Evolutionary conservation across 495 filamentous ascomycete genomes (phyloP).

Genomic region (Aspergillus bertholletiae): DNA sequence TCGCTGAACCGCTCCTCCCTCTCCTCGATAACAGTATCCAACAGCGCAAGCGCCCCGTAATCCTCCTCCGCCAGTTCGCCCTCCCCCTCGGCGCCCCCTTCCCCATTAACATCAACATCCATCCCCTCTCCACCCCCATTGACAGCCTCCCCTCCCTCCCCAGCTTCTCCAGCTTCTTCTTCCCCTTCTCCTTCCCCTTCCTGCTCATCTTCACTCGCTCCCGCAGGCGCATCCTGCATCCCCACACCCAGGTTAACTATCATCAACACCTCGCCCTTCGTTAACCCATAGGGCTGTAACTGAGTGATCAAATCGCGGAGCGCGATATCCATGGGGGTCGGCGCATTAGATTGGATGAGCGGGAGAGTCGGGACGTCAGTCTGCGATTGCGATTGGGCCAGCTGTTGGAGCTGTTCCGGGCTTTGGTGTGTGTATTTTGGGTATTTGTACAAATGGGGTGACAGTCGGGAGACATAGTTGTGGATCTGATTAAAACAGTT

Average conservation of each 20-base stretch:
- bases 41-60: conserved; percentile 35
- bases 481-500: conserved; percentile 32
- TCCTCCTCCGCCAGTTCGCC: conserved; percentile 27
- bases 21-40: conserved; percentile 45
- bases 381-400: conserved; percentile 24
- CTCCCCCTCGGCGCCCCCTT: conserved; percentile 18
- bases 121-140: too few relatives aligned
- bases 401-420: conserved; percentile 25
- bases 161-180: conserved; percentile 1
- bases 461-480: conserved; percentile 40
- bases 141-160: conserved; percentile 22
- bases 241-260: conserved; percentile 57
- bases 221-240: conserved; percentile 8
- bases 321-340: conserved; percentile 35
- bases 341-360: conserved; percentile 4
- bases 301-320: conserved; percentile 36
- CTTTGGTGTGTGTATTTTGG: conserved; percentile 25
- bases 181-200: conserved; percentile 14
- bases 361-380: conserved; percentile 8
- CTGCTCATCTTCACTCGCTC: too few relatives aligned
- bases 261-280: conserved; percentile 63
- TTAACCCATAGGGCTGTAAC: conserved; percentile 47
- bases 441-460: conserved; percentile 36
- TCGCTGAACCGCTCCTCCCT: conserved; percentile 35
- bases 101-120: conserved; percentile 13